phyloP scores from a whole-genome alignment of 2,329 filamentous ascomycete species.

The Colletotrichum theobromicola region DNA sequence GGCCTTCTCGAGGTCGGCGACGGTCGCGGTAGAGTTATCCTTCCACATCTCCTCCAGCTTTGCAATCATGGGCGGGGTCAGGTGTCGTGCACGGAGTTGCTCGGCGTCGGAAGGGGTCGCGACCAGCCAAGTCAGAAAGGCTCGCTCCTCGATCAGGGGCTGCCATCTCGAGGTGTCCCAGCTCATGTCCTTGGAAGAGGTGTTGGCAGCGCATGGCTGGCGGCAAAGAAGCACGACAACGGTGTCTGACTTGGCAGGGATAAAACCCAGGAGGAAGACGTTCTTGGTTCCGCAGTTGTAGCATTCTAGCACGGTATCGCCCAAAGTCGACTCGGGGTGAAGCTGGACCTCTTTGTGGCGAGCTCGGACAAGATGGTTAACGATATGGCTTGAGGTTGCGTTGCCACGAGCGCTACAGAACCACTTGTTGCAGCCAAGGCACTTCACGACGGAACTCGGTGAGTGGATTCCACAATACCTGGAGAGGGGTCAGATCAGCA shows the following conservation, averaged over 20 bases:
- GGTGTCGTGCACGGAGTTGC: conserved; percentile 90
- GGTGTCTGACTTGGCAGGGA: conserved; percentile 97
- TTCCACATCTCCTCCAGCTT: conserved; percentile 99
- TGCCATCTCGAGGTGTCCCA: conserved; percentile 99
- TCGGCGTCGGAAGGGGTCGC: conserved; percentile 89
- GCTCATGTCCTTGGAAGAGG: conserved; percentile 98
- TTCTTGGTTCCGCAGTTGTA: conserved; percentile 99
- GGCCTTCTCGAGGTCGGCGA: conserved; percentile 90
- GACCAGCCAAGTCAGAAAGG: conserved; percentile 94
- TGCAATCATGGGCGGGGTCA: conserved; percentile 93
- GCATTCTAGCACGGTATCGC: conserved; percentile 96
- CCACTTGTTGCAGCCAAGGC: conserved; percentile 95
- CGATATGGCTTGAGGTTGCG: conserved; percentile 95
- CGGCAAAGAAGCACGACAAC: conserved; percentile 96
- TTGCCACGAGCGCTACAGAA: conserved; percentile 98
- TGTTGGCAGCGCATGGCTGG: conserved; percentile 92
- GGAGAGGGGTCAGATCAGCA: background rate
- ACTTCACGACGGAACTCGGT: conserved; percentile 93
- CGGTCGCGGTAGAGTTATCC: conserved; percentile 86
- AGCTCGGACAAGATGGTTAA: conserved; percentile 96
- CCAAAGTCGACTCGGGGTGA: conserved; percentile 89
- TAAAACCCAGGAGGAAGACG: conserved; percentile 96
- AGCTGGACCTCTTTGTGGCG: conserved; percentile 99
- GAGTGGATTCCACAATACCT: conserved; percentile 99
- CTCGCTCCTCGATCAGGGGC: conserved; percentile 94